Conservation (phyloP, 225 moss, liverwort and hornwort genomes). For the Anthoceros angustus region DNA sequence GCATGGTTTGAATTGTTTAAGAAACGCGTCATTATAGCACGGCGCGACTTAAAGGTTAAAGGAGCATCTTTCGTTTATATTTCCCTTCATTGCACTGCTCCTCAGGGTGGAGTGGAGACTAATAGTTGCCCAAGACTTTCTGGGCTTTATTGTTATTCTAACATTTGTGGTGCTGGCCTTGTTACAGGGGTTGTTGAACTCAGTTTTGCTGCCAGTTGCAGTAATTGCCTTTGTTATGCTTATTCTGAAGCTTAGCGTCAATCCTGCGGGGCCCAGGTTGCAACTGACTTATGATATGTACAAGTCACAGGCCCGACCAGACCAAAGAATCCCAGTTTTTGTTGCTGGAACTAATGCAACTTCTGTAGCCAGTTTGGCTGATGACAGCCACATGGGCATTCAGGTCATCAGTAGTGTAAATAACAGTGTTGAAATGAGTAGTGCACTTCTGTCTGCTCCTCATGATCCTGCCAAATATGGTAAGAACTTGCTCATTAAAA, state of each 20-base stretch:
- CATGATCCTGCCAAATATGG: constrained; percentile 57
- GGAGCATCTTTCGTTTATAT: not conserved
- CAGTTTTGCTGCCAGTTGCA: constrained; percentile 71
- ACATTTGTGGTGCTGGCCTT: not conserved
- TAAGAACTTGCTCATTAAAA: constrained; percentile 17
- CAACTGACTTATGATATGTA: constrained; percentile 50
- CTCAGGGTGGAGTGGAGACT: not conserved
- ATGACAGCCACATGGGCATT: constrained; percentile 40
- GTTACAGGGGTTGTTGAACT: constrained; percentile 74
- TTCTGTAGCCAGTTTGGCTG: constrained; percentile 25
- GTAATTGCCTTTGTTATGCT: constrained; percentile 86
- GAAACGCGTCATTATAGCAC: constrained; percentile 69
- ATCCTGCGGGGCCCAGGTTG: constrained; percentile 69
- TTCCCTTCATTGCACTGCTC: not conserved
- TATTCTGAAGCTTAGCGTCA: constrained; percentile 79
- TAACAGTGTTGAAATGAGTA: constrained; percentile 66
- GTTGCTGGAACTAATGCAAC: constrained; percentile 38
- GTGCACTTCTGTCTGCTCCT: constrained; percentile 48
- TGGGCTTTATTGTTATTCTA: not conserved
- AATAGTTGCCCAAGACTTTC: not conserved
- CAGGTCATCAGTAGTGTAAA: constrained; percentile 22
- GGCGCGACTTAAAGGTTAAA: constrained; percentile 76
- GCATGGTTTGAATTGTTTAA: constrained; percentile 60
- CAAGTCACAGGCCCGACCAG: constrained; percentile 24
- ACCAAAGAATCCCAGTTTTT: constrained; percentile 27